Base-by-base conservation (phyloP, 2,329 filamentous ascomycete species). In the Trichoderma endophyticum region DNA sequence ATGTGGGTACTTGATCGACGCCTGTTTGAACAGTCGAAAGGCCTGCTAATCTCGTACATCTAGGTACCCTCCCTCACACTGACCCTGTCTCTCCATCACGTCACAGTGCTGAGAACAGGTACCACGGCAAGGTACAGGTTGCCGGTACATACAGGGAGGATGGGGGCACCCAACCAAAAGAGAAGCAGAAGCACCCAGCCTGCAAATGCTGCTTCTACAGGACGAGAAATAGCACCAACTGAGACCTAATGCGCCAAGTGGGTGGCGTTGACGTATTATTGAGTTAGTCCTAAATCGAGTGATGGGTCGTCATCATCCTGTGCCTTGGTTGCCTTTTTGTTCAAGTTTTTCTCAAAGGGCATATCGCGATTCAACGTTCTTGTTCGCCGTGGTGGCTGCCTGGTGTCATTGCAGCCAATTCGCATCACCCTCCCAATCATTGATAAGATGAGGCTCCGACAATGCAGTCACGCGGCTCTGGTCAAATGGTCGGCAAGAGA, bases 261-360 rank as follows among this genome's bases (percentile, higher is more conserved):
- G 65, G 65, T 68, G 54, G 65, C 65, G 65, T 60, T 60, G 65
- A 60, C 65, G 65, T 59, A 68, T 43, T 56, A 30, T 24, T 12
- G 14, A 56, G n/a, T 67, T 54, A 21, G 24, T 51, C 62, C 39
- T 39, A 67, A 32, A 11, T 26, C n/a, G 21, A 60, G 65, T 32
- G 11, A 36, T 36, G 30, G 48, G 51, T 67, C 64, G 48, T 67
- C 64, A 67, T 67, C 64, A 14, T 61, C 34, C n/a, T 32, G 34
- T 69, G 66, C 36, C 56, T 61, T 57, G 54, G 9, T 51, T 36
- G 11, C 24, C n/a, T 32, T 48, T 39, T 63, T n/a, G n/a, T 43
- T 63, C 24, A 18, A 18, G n/a, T 18, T 43, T 34, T 62, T 18
- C 24, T 21, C 8, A 21, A 28, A 34, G 12, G 57, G 32, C 57